These are phyloP conservation scores for Aspergillus arachidicola DNA, from an alignment of 2,329 filamentous ascomycete genomes.

Conservation along the genomic window DNA sequence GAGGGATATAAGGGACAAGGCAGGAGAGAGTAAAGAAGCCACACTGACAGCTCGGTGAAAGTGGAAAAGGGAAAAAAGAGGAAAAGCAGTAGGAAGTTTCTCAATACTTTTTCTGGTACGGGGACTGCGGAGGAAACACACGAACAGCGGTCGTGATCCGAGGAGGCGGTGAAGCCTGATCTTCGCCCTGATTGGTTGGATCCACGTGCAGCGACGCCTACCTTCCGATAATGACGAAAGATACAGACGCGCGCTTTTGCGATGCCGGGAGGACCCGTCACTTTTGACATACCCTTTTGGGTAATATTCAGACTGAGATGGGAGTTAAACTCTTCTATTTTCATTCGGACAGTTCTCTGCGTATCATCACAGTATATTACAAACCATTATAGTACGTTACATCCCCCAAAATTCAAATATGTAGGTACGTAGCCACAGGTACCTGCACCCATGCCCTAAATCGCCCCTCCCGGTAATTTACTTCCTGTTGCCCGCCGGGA, in stretches of 20 bases:
- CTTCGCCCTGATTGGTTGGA: neutral
- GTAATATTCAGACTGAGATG: too few species aligned
- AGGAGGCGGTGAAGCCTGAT: constrained; percentile 3
- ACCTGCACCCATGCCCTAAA: neutral
- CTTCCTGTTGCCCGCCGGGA: neutral
- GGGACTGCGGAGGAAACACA: constrained; percentile 10
- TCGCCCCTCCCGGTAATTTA: neutral
- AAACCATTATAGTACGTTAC: neutral
- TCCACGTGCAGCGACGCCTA: neutral
- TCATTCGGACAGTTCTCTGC: too few species aligned
- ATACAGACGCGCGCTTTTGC: neutral
- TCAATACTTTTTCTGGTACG: constrained; percentile 13
- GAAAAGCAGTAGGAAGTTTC: neutral
- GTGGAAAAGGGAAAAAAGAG: neutral
- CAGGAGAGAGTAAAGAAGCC: constrained; percentile 15
- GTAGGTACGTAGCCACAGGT: neutral
- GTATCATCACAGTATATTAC: neutral
- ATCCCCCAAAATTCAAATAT: neutral
- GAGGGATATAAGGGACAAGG: constrained; percentile 14
- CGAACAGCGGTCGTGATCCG: neutral
- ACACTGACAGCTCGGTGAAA: constrained; percentile 16
- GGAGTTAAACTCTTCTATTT: too few species aligned
- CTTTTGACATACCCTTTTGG: too few species aligned
- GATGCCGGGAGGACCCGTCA: neutral
- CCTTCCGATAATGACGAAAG: constrained; percentile 3